Base-by-base conservation (phyloP, 2,329 filamentous ascomycete species). In the Fonsecaea multimorphosa region DNA sequence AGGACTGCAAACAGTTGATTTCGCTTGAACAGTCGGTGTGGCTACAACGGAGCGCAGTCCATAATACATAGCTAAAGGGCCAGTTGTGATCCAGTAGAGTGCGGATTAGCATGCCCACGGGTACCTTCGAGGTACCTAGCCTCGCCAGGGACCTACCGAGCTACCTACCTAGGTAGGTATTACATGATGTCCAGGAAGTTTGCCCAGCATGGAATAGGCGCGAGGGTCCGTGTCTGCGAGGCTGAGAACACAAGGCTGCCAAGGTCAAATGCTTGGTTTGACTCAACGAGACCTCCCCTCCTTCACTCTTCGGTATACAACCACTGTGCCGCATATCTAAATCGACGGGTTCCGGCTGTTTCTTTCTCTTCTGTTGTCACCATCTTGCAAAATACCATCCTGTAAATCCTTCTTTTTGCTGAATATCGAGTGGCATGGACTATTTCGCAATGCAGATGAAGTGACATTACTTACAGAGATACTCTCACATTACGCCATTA, bases 371-470 rank as follows among this genome's bases (percentile, higher is more conserved):
- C n/a, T 19, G 38, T 40, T 49, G 44, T 24, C 7, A 49, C 19
- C 2, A 49, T 24, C 7, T 24, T 11, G 24, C 22, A 19, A 24
- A 11, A 12, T 12, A 12, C 16, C 16, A 40, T 12, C 44, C n/a
- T 49, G 3, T 14, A 49, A 24, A 9, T 19, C 38, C 11, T 24
- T 49, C 22, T 24, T 16, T 24, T 24, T 24, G 22, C 22, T 49
- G 19, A 49, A 49, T 12, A 14, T 49, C 24, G 44, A 24, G 44
- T 19, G n/a, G 22, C 19, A 49, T 49, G 44, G 44, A 49, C 19
- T 24, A 49, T 49, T 49, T 49, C 19, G n/a, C 19, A 24, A 49
- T 24, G 44, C 44, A 49, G n/a, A 49, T 49, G 44, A 49, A 49
- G 19, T 49, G n/a, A 49, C 19, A 49, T 49, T 49, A 49, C 44